Base-by-base conservation (phyloP, 495 filamentous ascomycete species). In the Hyaloscypha hepaticicola region DNA sequence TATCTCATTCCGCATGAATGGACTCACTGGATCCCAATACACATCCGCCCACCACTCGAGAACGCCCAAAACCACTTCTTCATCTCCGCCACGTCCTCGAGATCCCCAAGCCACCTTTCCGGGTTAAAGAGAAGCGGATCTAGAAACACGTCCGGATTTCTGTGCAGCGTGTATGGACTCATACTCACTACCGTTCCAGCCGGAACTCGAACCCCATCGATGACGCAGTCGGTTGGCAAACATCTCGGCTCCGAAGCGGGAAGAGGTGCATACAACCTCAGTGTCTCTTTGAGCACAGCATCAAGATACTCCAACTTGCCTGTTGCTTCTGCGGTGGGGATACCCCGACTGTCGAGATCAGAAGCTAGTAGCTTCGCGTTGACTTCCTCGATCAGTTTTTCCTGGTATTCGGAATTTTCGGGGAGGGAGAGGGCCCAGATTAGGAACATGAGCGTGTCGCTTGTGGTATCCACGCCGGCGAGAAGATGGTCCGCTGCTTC, bases 381-480 rank as follows among this genome's bases (percentile, higher is more conserved):
- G 5, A 95, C 78, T 70, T 93, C 90, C 3, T 75, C 63, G 7
- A 84, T 83, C 0, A 95, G 83, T 31, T 77, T 73, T 1, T 69
- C 63, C 67, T 92, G 90, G n/a, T 88, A 72, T 0, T 78, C 68
- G 0, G 77, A 78, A 49, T 83, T 78, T 26, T 63, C 58, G 19
- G 62, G 62, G 28, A 76, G 77, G 5, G 86, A 90, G n/a, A 94
- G 78, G 65, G 90, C 82, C 79, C 87, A 88, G 49, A 86, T 76
- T 0, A 90, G 71, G 63, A 92, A 96, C 16, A 88, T 90, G 14
- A 96, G 76, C 0, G 84, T 82, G n/a, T 93, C 85, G 26, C 85
- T 88, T 19, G 86, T 85, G 0, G 90, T 93, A 72, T 94, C 91
- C 66, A 92, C 89, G 22, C 90, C 90, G 1, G 90, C 90, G 1